Evolutionary conservation across 73 alveolate genomes (phyloP).

Genomic region (Symbiodinium pilosum): DNA sequence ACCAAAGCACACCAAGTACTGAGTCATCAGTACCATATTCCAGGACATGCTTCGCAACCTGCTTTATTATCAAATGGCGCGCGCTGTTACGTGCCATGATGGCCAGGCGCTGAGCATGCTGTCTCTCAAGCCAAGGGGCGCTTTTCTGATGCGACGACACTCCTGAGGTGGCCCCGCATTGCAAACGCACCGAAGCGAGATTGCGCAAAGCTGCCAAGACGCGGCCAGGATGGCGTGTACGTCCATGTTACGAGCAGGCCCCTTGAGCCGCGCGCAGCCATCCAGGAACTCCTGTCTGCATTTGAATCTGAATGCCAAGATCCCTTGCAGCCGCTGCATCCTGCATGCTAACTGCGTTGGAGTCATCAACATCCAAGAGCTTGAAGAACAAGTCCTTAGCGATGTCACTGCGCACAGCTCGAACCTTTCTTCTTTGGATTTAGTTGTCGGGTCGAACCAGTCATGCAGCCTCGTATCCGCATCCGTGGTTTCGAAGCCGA

Average conservation of each 20-base stretch:
- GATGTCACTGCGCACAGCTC: too few species aligned
- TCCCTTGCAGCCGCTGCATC: background rate
- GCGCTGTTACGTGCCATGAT: too few species aligned
- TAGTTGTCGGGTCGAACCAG: too few species aligned
- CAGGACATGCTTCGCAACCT: too few species aligned
- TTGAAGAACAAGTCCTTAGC: slow-evolving; percentile 38
- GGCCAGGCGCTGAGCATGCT: too few species aligned
- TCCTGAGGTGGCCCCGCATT: background rate
- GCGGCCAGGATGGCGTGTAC: slow-evolving; percentile 73
- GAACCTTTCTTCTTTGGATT: too few species aligned
- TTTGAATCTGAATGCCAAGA: background rate
- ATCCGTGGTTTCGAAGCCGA: slow-evolving; percentile 61
- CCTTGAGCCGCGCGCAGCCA: slow-evolving; percentile 69
- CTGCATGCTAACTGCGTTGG: slow-evolving; percentile 67
- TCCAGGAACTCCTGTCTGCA: slow-evolving; percentile 58
- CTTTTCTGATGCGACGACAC: slow-evolving; percentile 45
- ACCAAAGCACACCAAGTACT: too few species aligned
- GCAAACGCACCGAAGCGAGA: background rate
- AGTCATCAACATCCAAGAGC: slow-evolving; percentile 39
- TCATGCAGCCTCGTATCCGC: slow-evolving; percentile 1
- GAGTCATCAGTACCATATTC: too few species aligned
- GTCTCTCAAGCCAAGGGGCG: background rate
- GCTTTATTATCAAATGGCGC: too few species aligned
- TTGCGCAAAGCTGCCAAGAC: background rate
- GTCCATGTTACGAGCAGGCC: slow-evolving; percentile 66